Percentiles rank a stretch among this genome's conserved stretches.
Conservation (phyloP, 257 asterid genomes). For the Mentha longifolia region DNA sequence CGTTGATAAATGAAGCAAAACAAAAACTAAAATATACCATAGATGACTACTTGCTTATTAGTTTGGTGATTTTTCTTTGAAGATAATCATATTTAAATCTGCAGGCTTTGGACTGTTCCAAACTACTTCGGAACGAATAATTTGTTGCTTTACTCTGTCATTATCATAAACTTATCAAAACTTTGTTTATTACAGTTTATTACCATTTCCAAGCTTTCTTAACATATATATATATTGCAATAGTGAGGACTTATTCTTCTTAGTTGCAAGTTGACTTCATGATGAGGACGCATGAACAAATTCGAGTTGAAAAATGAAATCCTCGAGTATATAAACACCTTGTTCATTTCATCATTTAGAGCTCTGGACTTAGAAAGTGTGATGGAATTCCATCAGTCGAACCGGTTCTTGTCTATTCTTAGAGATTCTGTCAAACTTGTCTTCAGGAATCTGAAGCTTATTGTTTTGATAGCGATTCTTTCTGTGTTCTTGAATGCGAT, state of each 20-base stretch:
- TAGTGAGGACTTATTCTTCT: not conserved
- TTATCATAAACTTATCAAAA: not conserved
- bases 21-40: not conserved
- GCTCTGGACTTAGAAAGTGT: not conserved
- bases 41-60: not conserved
- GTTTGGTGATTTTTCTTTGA: not conserved
- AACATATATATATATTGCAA: not conserved
- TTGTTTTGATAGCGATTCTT: constrained; percentile 30
- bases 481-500: constrained; percentile 28
- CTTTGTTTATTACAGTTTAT: not conserved
- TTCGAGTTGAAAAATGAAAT: not conserved
- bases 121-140: not conserved
- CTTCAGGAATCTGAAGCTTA: constrained; percentile 48
- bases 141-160: not conserved
- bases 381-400: constrained; percentile 31
- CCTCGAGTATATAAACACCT: not conserved
- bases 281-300: not conserved
- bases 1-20: not conserved
- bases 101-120: not conserved
- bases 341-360: not conserved
- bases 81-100: not conserved
- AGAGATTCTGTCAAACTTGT: constrained; percentile 41
- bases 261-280: not conserved
- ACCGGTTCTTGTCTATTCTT: constrained; percentile 36
- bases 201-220: not conserved